Base-by-base conservation (phyloP, 768 basidiomycete species). In the Lactifluus subvellereus region DNA sequence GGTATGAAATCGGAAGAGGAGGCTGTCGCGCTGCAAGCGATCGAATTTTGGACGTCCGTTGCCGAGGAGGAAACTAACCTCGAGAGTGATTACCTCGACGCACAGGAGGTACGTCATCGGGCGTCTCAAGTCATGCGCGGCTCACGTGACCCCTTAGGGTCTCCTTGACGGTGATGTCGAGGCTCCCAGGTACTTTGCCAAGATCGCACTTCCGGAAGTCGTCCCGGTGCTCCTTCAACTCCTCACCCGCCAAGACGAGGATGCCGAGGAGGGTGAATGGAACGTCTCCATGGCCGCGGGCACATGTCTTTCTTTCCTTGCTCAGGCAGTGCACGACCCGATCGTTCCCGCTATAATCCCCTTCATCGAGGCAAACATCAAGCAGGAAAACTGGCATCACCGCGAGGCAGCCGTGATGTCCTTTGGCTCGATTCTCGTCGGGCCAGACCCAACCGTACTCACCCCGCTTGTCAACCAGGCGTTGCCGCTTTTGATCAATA, bases 31-130 rank as follows among this genome's bases (percentile, higher is more conserved):
- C 76, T 98, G 33, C 97, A 99, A 74, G 97, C 97, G 27, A 88
- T 99, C 57, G 97, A 99, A 72, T 99, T 99, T 76, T 99, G 97
- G 97, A 95, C 95, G 5, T 98, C 96, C 8, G 96, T 98, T 1
- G 98, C 94, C 71, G 96, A 99, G 72, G 93, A 97, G 73, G 97
- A 99, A 74, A 86, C 94, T 27, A 95, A 98, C 61, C 79, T 98
- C 53, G 87, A 89, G 48, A 62, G 61, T 7, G 67, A 68, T 63
- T 68, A 62, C 20, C 82, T 93, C 68, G 95, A 98, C 71, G 91
- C 91, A 2, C 88, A 91, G 65, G 96, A 98, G 79, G 93, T 92
- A 71, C 59, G 79, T 72, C 11, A 11, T 22, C 18, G 51, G 50
- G 32, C 35, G 3, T 22, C n/a, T 47, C 55, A 7, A 57, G 70